Percentiles rank a stretch among this genome's conserved stretches.
phyloP scores from a whole-genome alignment of 192 early-diverging fungal genomes.

The Coemansia sp. region DNA sequence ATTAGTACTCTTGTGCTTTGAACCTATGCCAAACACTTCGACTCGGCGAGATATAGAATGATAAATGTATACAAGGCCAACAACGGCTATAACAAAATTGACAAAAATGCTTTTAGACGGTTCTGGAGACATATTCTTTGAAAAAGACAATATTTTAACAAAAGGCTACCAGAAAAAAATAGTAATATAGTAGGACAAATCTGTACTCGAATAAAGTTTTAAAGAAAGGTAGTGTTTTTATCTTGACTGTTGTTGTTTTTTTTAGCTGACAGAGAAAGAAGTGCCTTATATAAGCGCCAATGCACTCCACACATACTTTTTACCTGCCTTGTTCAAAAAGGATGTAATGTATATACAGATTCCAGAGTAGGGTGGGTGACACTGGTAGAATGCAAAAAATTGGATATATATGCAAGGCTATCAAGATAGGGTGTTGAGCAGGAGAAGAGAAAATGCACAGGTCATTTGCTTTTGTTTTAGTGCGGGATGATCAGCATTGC shows the following conservation, averaged over 20 bases:
- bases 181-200: not conserved
- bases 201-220: not conserved
- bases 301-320: not conserved
- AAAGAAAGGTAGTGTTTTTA: not conserved
- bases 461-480: not conserved
- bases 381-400: not conserved
- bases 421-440: not conserved
- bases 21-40: constrained; percentile 43
- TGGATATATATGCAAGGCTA: not conserved
- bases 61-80: constrained; percentile 28
- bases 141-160: not conserved
- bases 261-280: not conserved
- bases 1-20: constrained; percentile 27
- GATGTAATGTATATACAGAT: not conserved
- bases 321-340: not conserved
- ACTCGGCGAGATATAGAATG: constrained; percentile 18
- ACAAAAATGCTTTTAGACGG: constrained; percentile 36
- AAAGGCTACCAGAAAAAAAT: not conserved
- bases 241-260: not conserved
- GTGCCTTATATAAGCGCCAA: not conserved
- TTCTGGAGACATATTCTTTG: not conserved
- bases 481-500: not conserved
- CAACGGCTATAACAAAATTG: constrained; percentile 22
- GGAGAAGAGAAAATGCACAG: not conserved
- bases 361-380: not conserved